Evolutionary conservation across 495 filamentous ascomycete genomes (phyloP).

Genomic region (Aspergillus diversus): DNA sequence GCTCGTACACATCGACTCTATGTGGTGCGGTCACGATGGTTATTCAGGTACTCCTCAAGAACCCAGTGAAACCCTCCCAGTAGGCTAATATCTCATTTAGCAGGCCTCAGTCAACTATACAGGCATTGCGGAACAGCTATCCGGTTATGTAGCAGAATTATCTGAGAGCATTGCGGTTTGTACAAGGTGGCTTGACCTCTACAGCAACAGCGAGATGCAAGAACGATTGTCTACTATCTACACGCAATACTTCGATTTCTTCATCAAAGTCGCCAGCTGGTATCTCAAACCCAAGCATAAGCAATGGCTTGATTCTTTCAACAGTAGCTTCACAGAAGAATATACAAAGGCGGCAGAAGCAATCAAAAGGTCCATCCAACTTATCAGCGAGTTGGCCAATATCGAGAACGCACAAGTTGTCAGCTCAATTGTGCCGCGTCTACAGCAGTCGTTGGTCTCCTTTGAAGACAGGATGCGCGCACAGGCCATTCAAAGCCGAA

Average conservation of each 20-base stretch:
- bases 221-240: conserved; percentile 1
- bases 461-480: background rate
- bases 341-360: background rate
- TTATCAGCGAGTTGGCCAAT: background rate
- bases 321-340: background rate
- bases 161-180: background rate
- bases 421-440: background rate
- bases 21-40: conserved; percentile 5
- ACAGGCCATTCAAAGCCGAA: background rate
- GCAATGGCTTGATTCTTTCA: conserved; percentile 1
- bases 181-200: conserved; percentile 1
- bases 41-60: background rate
- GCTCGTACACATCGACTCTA: background rate
- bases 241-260: conserved; percentile 7
- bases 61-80: background rate
- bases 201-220: background rate
- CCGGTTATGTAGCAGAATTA: background rate
- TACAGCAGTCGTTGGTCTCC: background rate
- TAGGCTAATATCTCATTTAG: background rate
- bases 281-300: background rate
- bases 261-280: conserved; percentile 5
- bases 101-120: conserved; percentile 5
- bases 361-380: background rate
- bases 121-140: conserved; percentile 2
- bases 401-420: background rate